These are phyloP conservation scores for Diaporthe caulivora DNA, from an alignment of 2,329 filamentous ascomycete species.

Conservation along the genomic window DNA sequence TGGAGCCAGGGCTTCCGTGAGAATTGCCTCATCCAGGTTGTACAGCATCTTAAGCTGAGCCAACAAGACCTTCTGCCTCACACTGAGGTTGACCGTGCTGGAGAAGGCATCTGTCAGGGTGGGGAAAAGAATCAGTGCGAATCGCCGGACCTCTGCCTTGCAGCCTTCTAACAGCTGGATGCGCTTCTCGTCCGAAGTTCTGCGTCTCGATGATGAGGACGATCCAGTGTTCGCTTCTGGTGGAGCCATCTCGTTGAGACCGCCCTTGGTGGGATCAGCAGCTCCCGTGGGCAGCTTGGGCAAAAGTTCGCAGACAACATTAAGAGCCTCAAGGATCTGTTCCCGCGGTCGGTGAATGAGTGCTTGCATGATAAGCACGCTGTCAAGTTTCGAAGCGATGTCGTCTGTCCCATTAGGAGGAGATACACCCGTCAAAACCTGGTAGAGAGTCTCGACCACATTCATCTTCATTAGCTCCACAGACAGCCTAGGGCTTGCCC, in stretches of 20 bases:
- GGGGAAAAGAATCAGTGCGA: slow-evolving; percentile 92
- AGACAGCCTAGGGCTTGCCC: slow-evolving; percentile 87
- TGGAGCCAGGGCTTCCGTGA: slow-evolving; percentile 85
- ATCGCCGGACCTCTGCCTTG: slow-evolving; percentile 88
- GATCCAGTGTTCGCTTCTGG: slow-evolving; percentile 57
- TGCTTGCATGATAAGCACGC: slow-evolving; percentile 98
- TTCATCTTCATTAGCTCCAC: slow-evolving; percentile 95
- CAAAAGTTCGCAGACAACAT: slow-evolving; percentile 95
- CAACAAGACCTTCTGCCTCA: slow-evolving; percentile 93
- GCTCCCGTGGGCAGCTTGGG: slow-evolving; percentile 74
- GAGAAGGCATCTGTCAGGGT: slow-evolving; percentile 97
- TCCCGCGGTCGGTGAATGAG: slow-evolving; percentile 95
- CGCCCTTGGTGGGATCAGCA: slow-evolving; percentile 56
- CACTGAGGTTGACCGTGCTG: slow-evolving; percentile 94
- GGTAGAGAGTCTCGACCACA: slow-evolving; percentile 96
- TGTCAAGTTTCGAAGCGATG: slow-evolving; percentile 88
- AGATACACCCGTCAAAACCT: slow-evolving; percentile 95
- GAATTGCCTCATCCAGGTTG: slow-evolving; percentile 86
- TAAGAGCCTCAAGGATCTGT: slow-evolving; percentile 96
- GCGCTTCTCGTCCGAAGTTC: slow-evolving; percentile 81
- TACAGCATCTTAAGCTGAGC: slow-evolving; percentile 99
- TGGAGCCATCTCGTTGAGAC: slow-evolving; percentile 58
- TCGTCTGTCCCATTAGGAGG: slow-evolving; percentile 84
- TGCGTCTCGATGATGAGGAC: slow-evolving; percentile 58
- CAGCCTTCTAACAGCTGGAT: slow-evolving; percentile 86